Base-by-base conservation (phyloP, 108 stramenopile genomes). In the Nitzschia putrida region DNA sequence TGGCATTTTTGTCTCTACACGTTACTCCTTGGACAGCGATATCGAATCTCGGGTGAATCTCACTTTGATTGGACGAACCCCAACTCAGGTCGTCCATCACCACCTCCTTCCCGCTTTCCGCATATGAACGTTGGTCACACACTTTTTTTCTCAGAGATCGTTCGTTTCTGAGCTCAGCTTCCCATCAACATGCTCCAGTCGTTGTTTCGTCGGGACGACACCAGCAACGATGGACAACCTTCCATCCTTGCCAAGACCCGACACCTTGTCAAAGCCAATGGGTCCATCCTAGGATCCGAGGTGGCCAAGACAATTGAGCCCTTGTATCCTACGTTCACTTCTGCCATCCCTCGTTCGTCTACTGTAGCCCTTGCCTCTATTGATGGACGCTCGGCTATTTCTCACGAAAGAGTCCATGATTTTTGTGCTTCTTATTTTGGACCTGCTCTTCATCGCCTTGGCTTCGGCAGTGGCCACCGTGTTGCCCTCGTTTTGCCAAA, bases 401-500 rank as follows among this genome's bases (percentile, higher is more conserved):
- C 58, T 22, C 79, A 80, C 43, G 52, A 25, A 18, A 64, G 77
- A 26, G 71, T 85, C 16, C 45, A 49, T 18, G 72, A 73, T 16
- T 85, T 85, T 53, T 53, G 64, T 57, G 34, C 73, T 0, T 20
- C 59, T 1, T 71, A 77, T 16, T 66, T 80, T 41, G 81, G 84
- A 7, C 61, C 71, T 4, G 34, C 50, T 0, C 47, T 85, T n/a
- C 81, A 82, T 34, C 44, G 25, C 24, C 22, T 77, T 45, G 81
- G 81, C 9, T 53, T 74, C 29, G 84, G 84, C 11, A 44, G 65
- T 7, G 76, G 79, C 1, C 34, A 80, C 42, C 78, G 81, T 14
- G 63, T 85, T 3, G 84, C 84, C 14, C 37, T 85, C 25, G 76
- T 82, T 8, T 54, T 85, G 40, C 84, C 84, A 25, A 85, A 85